A percentile compares a stretch with the other conserved stretches of the same genome.
phyloP scores from a whole-genome alignment of 176 grass and related monocot genomes.

The Dactylis glomerata region DNA sequence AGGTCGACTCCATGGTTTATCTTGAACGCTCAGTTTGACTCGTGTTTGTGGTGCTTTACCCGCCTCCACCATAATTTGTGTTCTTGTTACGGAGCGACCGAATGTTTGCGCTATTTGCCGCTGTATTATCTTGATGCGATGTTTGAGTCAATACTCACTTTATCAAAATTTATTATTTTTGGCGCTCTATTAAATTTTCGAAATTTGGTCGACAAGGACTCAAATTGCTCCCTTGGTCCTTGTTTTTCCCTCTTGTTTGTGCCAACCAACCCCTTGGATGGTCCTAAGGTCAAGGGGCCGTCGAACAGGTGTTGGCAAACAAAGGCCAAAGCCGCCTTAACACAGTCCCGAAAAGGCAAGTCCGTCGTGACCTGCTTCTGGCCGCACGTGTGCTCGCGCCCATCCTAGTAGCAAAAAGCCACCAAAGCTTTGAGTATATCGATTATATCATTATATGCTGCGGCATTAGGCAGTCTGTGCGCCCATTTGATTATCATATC shows the following conservation, averaged over 20 bases:
- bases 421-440: too few species aligned
- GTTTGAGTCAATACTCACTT: too few species aligned
- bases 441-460: not conserved
- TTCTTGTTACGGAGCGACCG: too few species aligned
- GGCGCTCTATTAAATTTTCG: too few species aligned
- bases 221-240: not conserved
- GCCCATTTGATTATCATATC: conserved; percentile 49
- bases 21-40: too few species aligned
- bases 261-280: not conserved
- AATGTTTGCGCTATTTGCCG: too few species aligned
- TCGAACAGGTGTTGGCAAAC: not conserved
- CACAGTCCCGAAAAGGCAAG: conserved; percentile 15
- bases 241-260: not conserved
- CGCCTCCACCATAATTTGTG: too few species aligned
- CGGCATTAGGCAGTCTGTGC: conserved; percentile 27
- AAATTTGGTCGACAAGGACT: not conserved
- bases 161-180: too few species aligned
- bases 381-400: conserved; percentile 15
- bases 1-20: too few species aligned
- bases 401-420: not conserved
- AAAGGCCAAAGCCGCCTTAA: conserved; percentile 1
- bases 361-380: not conserved
- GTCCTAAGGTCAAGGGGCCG: not conserved
- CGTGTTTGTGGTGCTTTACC: too few species aligned
- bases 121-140: too few species aligned